These are phyloP conservation scores for Pulveroboletus ravenelii DNA, from an alignment of 768 basidiomycete species.

Conservation along the genomic window DNA sequence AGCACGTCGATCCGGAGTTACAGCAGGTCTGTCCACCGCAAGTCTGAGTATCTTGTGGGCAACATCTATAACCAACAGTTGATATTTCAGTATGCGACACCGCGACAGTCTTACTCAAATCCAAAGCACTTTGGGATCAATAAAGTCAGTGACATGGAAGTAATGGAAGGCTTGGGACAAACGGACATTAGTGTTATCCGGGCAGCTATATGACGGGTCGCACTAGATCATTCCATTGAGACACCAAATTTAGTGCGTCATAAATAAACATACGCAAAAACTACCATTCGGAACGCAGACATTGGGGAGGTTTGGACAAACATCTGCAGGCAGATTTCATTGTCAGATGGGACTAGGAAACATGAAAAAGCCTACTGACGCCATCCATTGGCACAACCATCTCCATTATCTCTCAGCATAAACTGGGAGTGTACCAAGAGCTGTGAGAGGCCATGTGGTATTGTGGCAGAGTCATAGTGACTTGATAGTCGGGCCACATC, in stretches of 20 bases:
- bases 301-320: slow-evolving; percentile 16
- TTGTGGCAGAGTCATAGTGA: slow-evolving; percentile 4
- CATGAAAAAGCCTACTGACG: slow-evolving; percentile 6
- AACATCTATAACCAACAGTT: slow-evolving; percentile 11
- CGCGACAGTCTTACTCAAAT: slow-evolving; percentile 1
- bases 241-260: no score
- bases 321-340: slow-evolving; percentile 2
- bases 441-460: background rate
- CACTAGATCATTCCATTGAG: slow-evolving; percentile 12
- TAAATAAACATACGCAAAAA: slow-evolving; percentile 15
- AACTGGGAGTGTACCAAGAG: slow-evolving; percentile 15
- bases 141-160: background rate
- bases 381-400: slow-evolving; percentile 10
- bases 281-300: slow-evolving; percentile 15
- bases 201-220: slow-evolving; percentile 2
- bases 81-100: background rate
- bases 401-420: background rate
- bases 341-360: background rate
- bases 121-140: slow-evolving; percentile 10
- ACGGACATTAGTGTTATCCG: slow-evolving; percentile 13
- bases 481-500: background rate
- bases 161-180: background rate
- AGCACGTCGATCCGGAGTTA: slow-evolving; percentile 6
- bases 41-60: slow-evolving; percentile 9
- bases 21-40: slow-evolving; percentile 16